Evolutionary conservation across 768 basidiomycete genomes (phyloP).

Genomic region (Macrolepiota albuminosa): DNA sequence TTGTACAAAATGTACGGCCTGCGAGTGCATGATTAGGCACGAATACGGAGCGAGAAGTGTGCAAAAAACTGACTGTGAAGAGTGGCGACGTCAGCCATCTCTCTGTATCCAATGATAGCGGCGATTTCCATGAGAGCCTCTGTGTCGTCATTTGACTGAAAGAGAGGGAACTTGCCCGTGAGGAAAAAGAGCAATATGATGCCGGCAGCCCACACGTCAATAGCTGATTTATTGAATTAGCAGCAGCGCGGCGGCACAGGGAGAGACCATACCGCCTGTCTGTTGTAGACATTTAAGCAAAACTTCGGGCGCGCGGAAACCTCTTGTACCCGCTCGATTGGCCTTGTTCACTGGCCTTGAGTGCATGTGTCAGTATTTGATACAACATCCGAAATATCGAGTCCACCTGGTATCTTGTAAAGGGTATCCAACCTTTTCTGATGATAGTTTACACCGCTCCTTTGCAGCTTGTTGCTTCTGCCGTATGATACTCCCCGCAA

Average conservation of each 20-base stretch:
- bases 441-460: slow-evolving; percentile 41
- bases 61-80: slow-evolving; percentile 69
- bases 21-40: neutral
- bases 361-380: slow-evolving; percentile 3
- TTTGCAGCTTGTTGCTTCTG: slow-evolving; percentile 58
- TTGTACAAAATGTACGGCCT: slow-evolving; percentile 92
- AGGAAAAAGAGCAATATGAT: slow-evolving; percentile 92
- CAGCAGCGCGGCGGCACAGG: neutral
- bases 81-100: slow-evolving; percentile 82
- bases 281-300: slow-evolving; percentile 92
- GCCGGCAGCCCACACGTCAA: slow-evolving; percentile 96
- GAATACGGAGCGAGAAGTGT: neutral
- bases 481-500: slow-evolving; percentile 47
- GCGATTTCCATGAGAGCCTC: slow-evolving; percentile 97
- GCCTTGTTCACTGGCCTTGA: slow-evolving; percentile 79
- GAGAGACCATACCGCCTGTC: slow-evolving; percentile 64
- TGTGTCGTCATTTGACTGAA: slow-evolving; percentile 89
- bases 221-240: slow-evolving; percentile 47
- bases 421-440: slow-evolving; percentile 75
- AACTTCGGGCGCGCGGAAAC: slow-evolving; percentile 96
- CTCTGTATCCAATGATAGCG: slow-evolving; percentile 73
- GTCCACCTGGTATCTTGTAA: slow-evolving; percentile 67
- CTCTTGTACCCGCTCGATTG: slow-evolving; percentile 94
- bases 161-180: slow-evolving; percentile 87
- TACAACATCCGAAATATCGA: neutral